Conservation (phyloP, 2,329 filamentous ascomycete genomes). For the Trichoderma sp. region DNA sequence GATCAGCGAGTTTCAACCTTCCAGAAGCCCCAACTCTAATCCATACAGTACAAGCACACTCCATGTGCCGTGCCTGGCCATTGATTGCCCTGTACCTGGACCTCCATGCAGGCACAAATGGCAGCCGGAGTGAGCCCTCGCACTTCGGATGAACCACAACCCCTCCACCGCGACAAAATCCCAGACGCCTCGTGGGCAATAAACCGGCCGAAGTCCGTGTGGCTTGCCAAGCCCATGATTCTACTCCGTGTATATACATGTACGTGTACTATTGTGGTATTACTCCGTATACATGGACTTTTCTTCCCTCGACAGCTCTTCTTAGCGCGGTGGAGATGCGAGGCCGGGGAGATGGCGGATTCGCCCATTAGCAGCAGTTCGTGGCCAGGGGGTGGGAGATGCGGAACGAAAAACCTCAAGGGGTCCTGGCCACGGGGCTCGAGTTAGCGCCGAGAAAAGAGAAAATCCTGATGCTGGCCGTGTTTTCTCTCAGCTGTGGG, state of each 20-base stretch:
- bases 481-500: background rate
- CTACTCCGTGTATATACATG: too few relatives aligned
- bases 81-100: background rate
- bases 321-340: constrained; percentile 12
- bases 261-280: too few relatives aligned
- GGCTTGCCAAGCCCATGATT: background rate
- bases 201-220: constrained; percentile 10
- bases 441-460: background rate
- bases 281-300: background rate
- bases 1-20: background rate
- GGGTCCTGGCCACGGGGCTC: background rate
- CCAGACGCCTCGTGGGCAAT: constrained; percentile 1
- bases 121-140: background rate
- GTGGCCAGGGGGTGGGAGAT: constrained; percentile 1
- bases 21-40: background rate
- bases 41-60: background rate
- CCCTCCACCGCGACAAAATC: background rate
- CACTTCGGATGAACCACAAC: background rate
- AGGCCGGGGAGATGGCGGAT: constrained; percentile 15
- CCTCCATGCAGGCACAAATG: background rate
- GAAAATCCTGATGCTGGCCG: background rate
- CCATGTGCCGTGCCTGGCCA: background rate
- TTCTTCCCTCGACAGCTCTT: background rate
- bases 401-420: background rate
- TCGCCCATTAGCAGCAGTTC: constrained; percentile 5